These are phyloP conservation scores for Didymella lethalis DNA, from an alignment of 2,329 filamentous ascomycete genomes.

Conservation along the genomic window DNA sequence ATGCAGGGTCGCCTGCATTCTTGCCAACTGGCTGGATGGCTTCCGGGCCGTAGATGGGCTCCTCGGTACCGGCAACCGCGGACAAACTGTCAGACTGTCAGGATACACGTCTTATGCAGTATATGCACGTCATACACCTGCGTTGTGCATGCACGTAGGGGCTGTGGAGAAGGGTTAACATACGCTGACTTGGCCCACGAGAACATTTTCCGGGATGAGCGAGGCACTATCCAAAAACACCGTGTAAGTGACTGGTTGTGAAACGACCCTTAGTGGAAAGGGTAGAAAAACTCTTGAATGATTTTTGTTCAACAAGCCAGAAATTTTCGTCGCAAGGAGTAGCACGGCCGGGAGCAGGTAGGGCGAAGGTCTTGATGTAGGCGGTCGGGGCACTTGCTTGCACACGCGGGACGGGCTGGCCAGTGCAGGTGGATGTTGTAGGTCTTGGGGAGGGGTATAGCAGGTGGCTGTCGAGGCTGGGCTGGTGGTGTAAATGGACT, in stretches of 20 bases:
- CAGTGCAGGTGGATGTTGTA: constrained; percentile 11
- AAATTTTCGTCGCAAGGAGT: constrained; percentile 38
- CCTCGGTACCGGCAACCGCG: constrained; percentile 91
- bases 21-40: constrained; percentile 86
- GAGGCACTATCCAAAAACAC: constrained; percentile 42
- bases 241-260: constrained; percentile 38
- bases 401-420: constrained; percentile 10
- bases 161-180: constrained; percentile 50
- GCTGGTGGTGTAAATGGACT: constrained; percentile 15
- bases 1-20: constrained; percentile 79
- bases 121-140: constrained; percentile 20
- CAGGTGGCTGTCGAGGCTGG: constrained; percentile 15
- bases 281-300: constrained; percentile 41
- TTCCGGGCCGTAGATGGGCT: constrained; percentile 91
- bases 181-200: constrained; percentile 95
- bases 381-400: constrained; percentile 24
- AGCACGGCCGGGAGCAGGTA: constrained; percentile 32
- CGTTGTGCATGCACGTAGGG: constrained; percentile 29
- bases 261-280: constrained; percentile 32
- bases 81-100: constrained; percentile 58
- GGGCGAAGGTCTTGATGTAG: constrained; percentile 23
- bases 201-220: constrained; percentile 67
- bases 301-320: constrained; percentile 35
- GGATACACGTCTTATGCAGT: constrained; percentile 9
- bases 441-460: constrained; percentile 10